phyloP scores from a whole-genome alignment of 352 stramenopile genomes.

The Pythium chondricola region DNA sequence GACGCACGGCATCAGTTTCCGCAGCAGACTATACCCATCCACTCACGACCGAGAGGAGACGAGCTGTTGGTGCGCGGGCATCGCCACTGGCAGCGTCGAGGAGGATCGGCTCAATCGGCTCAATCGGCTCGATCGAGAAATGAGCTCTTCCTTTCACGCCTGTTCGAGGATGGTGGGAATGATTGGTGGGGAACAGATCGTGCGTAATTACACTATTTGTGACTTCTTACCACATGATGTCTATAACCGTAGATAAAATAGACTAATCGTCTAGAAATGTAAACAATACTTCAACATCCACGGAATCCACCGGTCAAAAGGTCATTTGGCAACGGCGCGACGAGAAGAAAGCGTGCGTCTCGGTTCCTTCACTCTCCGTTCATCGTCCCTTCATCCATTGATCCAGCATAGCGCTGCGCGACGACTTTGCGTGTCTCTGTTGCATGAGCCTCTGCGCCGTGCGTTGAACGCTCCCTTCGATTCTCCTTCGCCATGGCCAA shows the following conservation, averaged over 20 bases:
- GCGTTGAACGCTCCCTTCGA: constrained; percentile 1
- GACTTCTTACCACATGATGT: too few species aligned
- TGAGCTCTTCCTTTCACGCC: too few species aligned
- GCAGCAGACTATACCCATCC: constrained; percentile 78
- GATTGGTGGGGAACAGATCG: too few species aligned
- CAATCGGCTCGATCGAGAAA: too few species aligned
- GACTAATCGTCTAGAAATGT: too few species aligned
- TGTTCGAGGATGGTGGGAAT: too few species aligned
- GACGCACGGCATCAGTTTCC: constrained; percentile 31
- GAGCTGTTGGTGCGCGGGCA: constrained; percentile 67
- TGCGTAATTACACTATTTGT: too few species aligned
- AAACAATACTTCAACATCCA: too few species aligned
- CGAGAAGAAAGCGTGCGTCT: constrained; percentile 21
- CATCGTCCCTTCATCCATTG: neutral
- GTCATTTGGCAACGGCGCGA: neutral
- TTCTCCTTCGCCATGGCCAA: neutral
- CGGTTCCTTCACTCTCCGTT: neutral
- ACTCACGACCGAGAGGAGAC: constrained; percentile 33
- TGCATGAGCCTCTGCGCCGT: constrained; percentile 12
- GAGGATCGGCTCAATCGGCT: too few species aligned
- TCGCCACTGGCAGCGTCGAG: constrained; percentile 1
- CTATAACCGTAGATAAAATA: too few species aligned
- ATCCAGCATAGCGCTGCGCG: neutral
- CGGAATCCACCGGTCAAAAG: too few species aligned
- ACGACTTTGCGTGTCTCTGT: neutral